Conservation (phyloP, 768 basidiomycete species). For the Gloeostereum incarnatum region DNA sequence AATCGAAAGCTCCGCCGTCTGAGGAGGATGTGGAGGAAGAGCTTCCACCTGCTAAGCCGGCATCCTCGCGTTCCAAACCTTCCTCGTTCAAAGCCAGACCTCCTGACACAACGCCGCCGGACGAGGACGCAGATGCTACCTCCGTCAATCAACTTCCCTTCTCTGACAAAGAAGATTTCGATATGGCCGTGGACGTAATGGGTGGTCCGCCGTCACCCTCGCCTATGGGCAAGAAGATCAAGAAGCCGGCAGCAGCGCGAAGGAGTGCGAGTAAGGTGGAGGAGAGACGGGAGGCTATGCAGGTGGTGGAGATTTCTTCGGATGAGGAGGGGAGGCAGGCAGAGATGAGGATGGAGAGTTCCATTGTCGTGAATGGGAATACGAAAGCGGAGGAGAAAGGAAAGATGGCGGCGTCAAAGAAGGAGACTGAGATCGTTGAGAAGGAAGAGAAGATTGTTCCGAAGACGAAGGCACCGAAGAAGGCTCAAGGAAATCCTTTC, state of each 20-base stretch:
- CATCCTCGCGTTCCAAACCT: no score
- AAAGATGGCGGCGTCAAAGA: constrained; percentile 1
- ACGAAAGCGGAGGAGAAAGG: constrained; percentile 5
- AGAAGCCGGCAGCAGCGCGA: not conserved
- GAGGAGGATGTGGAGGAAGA: no score
- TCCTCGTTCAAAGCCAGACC: no score
- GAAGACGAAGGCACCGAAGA: constrained; percentile 1
- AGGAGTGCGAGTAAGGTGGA: constrained; percentile 4
- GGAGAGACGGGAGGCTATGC: constrained; percentile 13
- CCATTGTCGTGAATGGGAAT: constrained; percentile 1
- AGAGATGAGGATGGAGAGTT: not conserved
- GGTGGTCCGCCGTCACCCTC: constrained; percentile 1
- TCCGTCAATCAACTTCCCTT: not conserved
- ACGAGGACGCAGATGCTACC: constrained; percentile 6
- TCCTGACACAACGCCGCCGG: constrained; percentile 1
- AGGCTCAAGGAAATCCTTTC: no score
- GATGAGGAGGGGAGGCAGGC: constrained; percentile 20
- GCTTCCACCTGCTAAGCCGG: no score
- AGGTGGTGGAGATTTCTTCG: constrained; percentile 32
- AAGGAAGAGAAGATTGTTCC: not conserved
- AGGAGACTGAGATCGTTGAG: not conserved
- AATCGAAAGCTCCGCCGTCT: no score
- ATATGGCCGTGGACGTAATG: constrained; percentile 4
- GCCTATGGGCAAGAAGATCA: constrained; percentile 3
- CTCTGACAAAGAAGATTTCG: constrained; percentile 6